Evolutionary conservation across 805 yeast species (phyloP).

Genomic region (Huiozyma naganishii): DNA sequence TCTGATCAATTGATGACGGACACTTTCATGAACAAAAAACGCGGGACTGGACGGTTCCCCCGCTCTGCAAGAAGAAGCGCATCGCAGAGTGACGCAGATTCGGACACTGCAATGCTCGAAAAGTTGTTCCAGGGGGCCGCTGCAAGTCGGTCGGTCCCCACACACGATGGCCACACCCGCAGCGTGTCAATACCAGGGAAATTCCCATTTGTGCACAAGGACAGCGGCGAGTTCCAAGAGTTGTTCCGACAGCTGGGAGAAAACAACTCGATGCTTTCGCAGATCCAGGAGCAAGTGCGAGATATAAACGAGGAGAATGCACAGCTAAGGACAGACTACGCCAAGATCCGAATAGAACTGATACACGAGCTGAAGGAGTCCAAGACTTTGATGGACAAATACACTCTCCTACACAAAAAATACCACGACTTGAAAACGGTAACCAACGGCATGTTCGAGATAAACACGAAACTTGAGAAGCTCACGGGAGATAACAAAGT

Average conservation of each 20-base stretch:
- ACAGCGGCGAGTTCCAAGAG: slow-evolving; percentile 9
- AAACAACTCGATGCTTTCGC: slow-evolving; percentile 13
- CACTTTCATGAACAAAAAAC: background rate
- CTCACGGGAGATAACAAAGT: slow-evolving; percentile 20
- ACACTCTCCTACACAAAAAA: slow-evolving; percentile 23
- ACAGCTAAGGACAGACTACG: slow-evolving; percentile 15
- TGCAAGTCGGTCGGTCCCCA: background rate
- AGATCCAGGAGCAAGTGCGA: slow-evolving; percentile 8
- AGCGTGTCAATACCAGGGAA: slow-evolving; percentile 19
- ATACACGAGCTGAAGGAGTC: slow-evolving; percentile 27
- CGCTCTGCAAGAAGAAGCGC: background rate
- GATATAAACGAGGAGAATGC: background rate
- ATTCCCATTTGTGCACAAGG: slow-evolving; percentile 11
- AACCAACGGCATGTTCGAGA: slow-evolving; percentile 3
- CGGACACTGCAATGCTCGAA: background rate
- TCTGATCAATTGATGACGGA: background rate
- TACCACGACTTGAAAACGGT: slow-evolving; percentile 20
- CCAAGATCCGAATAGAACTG: slow-evolving; percentile 22
- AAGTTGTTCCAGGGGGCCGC: background rate
- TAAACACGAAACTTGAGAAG: slow-evolving; percentile 9
- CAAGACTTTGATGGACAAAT: slow-evolving; percentile 28
- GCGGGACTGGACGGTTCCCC: background rate
- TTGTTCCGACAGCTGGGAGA: slow-evolving; percentile 18
- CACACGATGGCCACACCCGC: background rate
- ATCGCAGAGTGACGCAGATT: background rate